phyloP scores from a whole-genome alignment of 148 eudicot genomes.

The Pouteria glomerata region DNA sequence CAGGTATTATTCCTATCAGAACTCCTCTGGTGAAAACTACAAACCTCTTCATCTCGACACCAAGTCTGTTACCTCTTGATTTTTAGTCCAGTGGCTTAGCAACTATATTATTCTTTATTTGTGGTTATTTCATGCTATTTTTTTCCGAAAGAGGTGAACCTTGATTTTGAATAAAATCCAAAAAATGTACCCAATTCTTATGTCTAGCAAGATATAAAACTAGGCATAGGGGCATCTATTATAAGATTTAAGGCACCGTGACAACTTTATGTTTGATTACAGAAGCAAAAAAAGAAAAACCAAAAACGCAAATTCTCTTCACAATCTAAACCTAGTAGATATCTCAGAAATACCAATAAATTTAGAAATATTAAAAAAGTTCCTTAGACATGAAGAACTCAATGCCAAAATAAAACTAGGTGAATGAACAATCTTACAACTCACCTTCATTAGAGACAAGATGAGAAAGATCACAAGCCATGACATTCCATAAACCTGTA shows the following conservation, averaged over 20 bases:
- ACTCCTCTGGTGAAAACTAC: not conserved
- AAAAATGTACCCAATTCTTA: not conserved
- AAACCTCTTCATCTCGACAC: too few relatives aligned
- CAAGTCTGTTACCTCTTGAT: too few relatives aligned
- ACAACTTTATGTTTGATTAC: not conserved
- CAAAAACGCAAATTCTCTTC: not conserved
- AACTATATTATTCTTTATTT: not conserved
- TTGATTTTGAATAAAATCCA: not conserved
- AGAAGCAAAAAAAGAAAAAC: not conserved
- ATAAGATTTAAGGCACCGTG: not conserved
- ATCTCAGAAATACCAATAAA: not conserved
- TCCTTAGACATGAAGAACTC: not conserved
- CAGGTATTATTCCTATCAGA: not conserved
- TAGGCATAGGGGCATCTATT: not conserved
- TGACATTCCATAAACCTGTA: constrained; percentile 16
- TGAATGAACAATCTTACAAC: not conserved
- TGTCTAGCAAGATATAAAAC: not conserved
- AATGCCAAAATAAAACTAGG: not conserved
- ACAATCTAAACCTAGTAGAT: not conserved
- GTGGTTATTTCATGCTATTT: not conserved
- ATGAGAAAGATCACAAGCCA: constrained; percentile 17
- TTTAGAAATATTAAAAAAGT: not conserved
- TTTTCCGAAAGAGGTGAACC: not conserved
- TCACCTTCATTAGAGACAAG: constrained; percentile 16
- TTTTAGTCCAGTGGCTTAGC: not conserved